Base-by-base conservation (phyloP, 768 basidiomycete species). In the Trametes maxima region DNA sequence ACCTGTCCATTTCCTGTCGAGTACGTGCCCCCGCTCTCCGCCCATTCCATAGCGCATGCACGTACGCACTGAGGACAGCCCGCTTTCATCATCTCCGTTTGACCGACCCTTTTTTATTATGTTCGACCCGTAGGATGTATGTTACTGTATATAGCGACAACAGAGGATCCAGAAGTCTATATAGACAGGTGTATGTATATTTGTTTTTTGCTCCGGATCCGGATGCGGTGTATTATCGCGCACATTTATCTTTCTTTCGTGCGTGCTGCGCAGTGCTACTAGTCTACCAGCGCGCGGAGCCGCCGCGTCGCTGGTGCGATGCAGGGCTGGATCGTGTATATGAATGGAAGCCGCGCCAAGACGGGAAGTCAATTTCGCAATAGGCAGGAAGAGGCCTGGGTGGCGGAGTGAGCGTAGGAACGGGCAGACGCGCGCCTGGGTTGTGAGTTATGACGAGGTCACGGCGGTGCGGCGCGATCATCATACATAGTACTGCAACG, bases 371-470 rank as follows among this genome's bases (percentile, higher is more conserved):
- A 48, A 54, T 33, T 11, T 43, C 45, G 25, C 24, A 48, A 49
- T 60, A 54, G 59, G 59, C 59, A 60, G 36, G 46, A 24, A n/a
- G 39, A 48, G 39, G 42, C 59, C 59, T 33, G 59, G 24, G 19
- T 1, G 59, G 10, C 25, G 59, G 59, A 60, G 59, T 44, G 22
- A 53, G 22, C 13, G n/a, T n/a, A n/a, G n/a, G n/a, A 19, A 19
- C 39, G 22, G 21, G 39, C 46, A 48, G 19, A n/a, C 8, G 19
- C 14, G 10, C 37, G 50, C 19, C 21, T 21, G 51, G 28, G 19
- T n/a, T 22, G 2, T 44, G 7, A 2, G 43, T 8, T 44, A 44
- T 44, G 43, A 44, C 43, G 43, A 17, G 5, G 40, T 42, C n/a
- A 44, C 43, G 12, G 17, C 8, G 16, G 8, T 19, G 43, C 13